phyloP scores from a whole-genome alignment of 2,329 filamentous ascomycete genomes.

The Penicillium sp. region DNA sequence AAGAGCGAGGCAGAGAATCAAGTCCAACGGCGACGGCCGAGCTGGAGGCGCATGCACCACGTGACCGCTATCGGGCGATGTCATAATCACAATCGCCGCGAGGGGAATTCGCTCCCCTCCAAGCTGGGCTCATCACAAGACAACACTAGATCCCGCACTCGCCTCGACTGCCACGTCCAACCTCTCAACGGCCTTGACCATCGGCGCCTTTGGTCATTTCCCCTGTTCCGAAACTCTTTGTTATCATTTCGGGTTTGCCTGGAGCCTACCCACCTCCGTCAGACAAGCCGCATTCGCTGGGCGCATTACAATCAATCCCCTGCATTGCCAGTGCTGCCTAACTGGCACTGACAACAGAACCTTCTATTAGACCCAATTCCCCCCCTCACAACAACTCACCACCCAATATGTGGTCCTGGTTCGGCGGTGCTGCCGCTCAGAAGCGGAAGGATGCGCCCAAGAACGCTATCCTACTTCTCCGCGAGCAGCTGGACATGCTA shows the following conservation, averaged over 20 bases:
- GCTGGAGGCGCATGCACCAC: slow-evolving; percentile 19
- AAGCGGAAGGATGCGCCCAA: slow-evolving; percentile 93
- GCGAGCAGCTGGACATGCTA: slow-evolving; percentile 92
- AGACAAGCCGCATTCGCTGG: slow-evolving; percentile 18
- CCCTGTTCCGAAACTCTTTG: slow-evolving; percentile 2
- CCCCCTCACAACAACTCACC: neutral
- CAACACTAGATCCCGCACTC: too few species aligned
- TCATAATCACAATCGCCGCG: slow-evolving; percentile 37
- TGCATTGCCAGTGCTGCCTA: slow-evolving; percentile 12
- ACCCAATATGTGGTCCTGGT: slow-evolving; percentile 74
- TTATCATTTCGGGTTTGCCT: slow-evolving; percentile 6
- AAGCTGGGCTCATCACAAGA: slow-evolving; percentile 19
- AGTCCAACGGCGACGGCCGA: neutral
- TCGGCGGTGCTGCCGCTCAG: slow-evolving; percentile 76
- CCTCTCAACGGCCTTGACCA: neutral
- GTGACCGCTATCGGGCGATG: slow-evolving; percentile 43
- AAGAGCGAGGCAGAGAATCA: too few species aligned
- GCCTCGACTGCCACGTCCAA: neutral
- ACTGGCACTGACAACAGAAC: slow-evolving; percentile 1
- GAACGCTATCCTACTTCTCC: slow-evolving; percentile 86
- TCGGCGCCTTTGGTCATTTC: neutral
- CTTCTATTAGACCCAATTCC: too few species aligned
- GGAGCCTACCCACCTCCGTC: slow-evolving; percentile 19
- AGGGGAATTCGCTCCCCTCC: slow-evolving; percentile 31
- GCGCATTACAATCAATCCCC: slow-evolving; percentile 9